phyloP scores from a whole-genome alignment of 202 grass and related monocot species.

The Dendrocalamus latiflorus region DNA sequence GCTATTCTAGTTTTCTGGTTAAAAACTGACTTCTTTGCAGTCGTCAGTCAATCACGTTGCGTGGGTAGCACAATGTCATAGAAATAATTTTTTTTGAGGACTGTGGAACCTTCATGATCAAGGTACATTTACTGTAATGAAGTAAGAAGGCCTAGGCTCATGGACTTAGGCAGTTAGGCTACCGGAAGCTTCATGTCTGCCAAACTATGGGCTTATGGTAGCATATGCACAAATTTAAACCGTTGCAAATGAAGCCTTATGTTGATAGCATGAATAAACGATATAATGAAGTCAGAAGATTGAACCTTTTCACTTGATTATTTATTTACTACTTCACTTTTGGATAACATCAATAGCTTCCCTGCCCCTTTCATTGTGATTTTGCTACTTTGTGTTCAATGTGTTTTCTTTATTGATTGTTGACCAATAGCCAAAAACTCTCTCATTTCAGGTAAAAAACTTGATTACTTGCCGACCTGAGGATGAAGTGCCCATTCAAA shows the following conservation, averaged over 20 bases:
- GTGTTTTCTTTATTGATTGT: not conserved
- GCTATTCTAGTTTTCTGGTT: not conserved
- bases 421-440: not conserved
- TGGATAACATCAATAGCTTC: not conserved
- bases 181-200: not conserved
- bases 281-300: not conserved
- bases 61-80: not conserved
- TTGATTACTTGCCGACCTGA: slow-evolving; percentile 82
- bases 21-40: not conserved
- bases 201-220: not conserved
- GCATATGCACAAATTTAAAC: not conserved
- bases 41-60: not conserved
- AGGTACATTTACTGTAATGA: not conserved
- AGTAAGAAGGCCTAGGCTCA: not conserved
- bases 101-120: slow-evolving; percentile 2
- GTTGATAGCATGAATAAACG: not conserved
- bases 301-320: not conserved
- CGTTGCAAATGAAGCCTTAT: not conserved
- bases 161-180: not conserved
- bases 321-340: not conserved
- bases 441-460: slow-evolving; percentile 77
- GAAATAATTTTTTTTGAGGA: not conserved
- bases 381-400: not conserved
- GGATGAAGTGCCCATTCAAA: slow-evolving; percentile 76
- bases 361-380: not conserved